Evolutionary conservation across 805 yeast genomes (phyloP).

Genomic region (Osmozyma mogii): DNA sequence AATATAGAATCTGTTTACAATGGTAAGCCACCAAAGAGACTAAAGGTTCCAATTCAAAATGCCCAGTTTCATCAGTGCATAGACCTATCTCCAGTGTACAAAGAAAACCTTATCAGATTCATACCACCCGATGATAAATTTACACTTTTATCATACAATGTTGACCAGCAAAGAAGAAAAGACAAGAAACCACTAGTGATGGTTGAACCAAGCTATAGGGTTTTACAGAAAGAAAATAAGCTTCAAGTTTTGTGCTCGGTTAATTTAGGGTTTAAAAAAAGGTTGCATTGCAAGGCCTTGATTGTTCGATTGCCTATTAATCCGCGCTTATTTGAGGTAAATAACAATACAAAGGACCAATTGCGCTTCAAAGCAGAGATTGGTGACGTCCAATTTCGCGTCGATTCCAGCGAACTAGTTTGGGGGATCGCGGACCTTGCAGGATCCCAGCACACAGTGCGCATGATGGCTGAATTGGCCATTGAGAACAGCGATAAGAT

Average conservation of each 20-base stretch:
- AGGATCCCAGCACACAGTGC: conserved; percentile 43
- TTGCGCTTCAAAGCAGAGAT: conserved; percentile 45
- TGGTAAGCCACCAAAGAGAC: background rate
- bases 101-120: conserved; percentile 60
- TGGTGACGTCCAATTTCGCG: conserved; percentile 65
- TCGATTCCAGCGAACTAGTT: conserved; percentile 59
- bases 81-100: conserved; percentile 60
- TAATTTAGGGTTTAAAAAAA: conserved; percentile 26
- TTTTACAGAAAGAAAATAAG: conserved; percentile 13
- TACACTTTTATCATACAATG: conserved; percentile 29
- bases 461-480: conserved; percentile 49
- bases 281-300: conserved; percentile 25
- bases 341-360: conserved; percentile 6
- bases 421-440: conserved; percentile 68
- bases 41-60: conserved; percentile 26
- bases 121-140: conserved; percentile 72
- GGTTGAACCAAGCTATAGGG: conserved; percentile 30
- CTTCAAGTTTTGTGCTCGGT: conserved; percentile 30
- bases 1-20: too few species aligned
- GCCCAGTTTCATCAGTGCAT: conserved; percentile 59
- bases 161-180: conserved; percentile 33
- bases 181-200: conserved; percentile 36
- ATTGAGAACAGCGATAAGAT: background rate
- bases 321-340: conserved; percentile 25
- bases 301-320: conserved; percentile 26